Evolutionary conservation across 768 basidiomycete species (phyloP).

Genomic region (Dioszegia crocea): DNA sequence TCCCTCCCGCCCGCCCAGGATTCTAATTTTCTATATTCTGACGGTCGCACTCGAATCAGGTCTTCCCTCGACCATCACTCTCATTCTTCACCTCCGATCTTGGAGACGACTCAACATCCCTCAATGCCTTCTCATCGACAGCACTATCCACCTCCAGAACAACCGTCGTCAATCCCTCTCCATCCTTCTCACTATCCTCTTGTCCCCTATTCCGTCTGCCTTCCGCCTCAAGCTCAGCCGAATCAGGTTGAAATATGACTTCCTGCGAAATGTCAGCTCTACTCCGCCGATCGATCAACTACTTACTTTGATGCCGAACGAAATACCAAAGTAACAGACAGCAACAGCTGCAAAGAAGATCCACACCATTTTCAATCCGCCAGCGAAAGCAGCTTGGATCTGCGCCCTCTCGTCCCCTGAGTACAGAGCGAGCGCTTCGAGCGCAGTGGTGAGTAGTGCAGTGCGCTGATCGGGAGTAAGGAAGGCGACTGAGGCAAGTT

Average conservation of each 20-base stretch:
- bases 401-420: background rate
- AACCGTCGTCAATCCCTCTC: background rate
- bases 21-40: too few relatives aligned
- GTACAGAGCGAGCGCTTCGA: conserved; percentile 8
- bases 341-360: conserved; percentile 30
- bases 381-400: conserved; percentile 28
- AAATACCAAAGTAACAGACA: conserved; percentile 21
- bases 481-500: background rate
- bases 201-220: background rate
- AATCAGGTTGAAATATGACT: conserved; percentile 19
- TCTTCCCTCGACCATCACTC: too few relatives aligned
- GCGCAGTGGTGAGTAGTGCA: conserved; percentile 10
- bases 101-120: background rate
- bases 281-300: background rate
- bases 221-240: conserved; percentile 16
- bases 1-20: too few relatives aligned
- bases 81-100: too few relatives aligned
- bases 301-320: conserved; percentile 29
- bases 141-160: background rate
- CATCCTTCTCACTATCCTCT: background rate
- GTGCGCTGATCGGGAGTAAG: conserved; percentile 5
- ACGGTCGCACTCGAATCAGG: too few relatives aligned
- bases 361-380: conserved; percentile 33
- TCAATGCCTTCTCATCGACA: background rate
- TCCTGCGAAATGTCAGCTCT: conserved; percentile 15